phyloP scores from a whole-genome alignment of 2,329 filamentous ascomycete genomes.

The Alternaria tenuissima region DNA sequence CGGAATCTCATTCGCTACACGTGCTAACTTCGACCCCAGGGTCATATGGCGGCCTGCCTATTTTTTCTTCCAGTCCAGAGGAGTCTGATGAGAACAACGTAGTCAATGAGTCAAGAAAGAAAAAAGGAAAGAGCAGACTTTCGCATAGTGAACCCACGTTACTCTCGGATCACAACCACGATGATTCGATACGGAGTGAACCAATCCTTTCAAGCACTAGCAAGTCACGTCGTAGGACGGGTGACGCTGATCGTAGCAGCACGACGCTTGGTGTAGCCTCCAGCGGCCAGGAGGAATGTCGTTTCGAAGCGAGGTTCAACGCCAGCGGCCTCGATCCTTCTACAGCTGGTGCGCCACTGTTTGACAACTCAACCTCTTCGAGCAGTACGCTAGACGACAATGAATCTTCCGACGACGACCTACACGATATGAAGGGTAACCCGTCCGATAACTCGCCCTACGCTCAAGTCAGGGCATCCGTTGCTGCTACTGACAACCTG shows the following conservation, averaged over 20 bases:
- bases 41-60: conserved; percentile 67
- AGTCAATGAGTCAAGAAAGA: conserved; percentile 32
- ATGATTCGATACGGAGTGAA: conserved; percentile 30
- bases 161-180: conserved; percentile 24
- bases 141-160: conserved; percentile 35
- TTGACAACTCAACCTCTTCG: conserved; percentile 42
- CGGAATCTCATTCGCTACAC: conserved; percentile 1
- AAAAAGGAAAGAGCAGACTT: conserved; percentile 47
- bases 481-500: conserved; percentile 77
- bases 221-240: conserved; percentile 38
- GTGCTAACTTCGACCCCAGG: conserved; percentile 42
- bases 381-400: conserved; percentile 40
- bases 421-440: conserved; percentile 53
- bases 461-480: conserved; percentile 80
- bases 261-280: conserved; percentile 34
- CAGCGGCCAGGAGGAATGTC: conserved; percentile 38
- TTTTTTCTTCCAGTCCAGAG: conserved; percentile 51
- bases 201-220: conserved; percentile 25
- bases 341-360: conserved; percentile 30
- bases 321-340: conserved; percentile 36
- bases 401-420: conserved; percentile 47
- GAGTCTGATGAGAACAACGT: conserved; percentile 48
- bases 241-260: conserved; percentile 36
- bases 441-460: conserved; percentile 77
- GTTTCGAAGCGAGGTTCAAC: conserved; percentile 47